Evolutionary conservation across 352 stramenopile species (phyloP).

Genomic region (Elongisporangium anandrum): DNA sequence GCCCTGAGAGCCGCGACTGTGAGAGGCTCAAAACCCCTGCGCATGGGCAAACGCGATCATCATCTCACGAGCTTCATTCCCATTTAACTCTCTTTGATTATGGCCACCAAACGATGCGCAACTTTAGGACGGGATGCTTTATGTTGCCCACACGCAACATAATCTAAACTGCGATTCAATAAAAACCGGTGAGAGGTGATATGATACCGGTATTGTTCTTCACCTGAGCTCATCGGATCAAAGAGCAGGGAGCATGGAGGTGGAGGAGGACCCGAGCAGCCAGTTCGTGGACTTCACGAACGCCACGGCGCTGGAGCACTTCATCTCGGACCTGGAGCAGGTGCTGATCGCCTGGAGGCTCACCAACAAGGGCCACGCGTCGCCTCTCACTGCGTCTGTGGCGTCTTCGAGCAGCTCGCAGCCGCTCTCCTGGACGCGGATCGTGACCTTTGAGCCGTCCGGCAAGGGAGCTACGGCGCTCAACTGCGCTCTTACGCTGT

Average conservation of each 20-base stretch:
- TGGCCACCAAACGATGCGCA: too few species aligned
- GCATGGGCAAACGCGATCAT: too few species aligned
- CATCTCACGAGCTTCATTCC: too few species aligned
- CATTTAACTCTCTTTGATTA: too few species aligned
- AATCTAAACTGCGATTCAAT: too few species aligned
- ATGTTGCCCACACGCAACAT: not conserved
- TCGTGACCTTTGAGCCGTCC: conserved; percentile 23
- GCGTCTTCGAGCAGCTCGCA: not conserved
- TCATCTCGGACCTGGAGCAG: conserved; percentile 74
- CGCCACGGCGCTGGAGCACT: conserved; percentile 73
- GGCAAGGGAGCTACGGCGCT: conserved; percentile 12
- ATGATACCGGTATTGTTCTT: too few species aligned
- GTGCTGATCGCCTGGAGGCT: conserved; percentile 67
- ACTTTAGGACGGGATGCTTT: too few species aligned
- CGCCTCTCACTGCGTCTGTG: conserved; percentile 7
- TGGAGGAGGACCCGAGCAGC: conserved; percentile 80
- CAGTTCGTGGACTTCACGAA: conserved; percentile 88
- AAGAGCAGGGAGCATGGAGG: conserved; percentile 38
- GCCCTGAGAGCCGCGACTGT: too few species aligned
- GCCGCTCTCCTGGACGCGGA: conserved; percentile 17
- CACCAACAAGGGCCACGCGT: conserved; percentile 57
- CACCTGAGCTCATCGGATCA: not conserved
- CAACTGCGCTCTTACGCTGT: conserved; percentile 48
- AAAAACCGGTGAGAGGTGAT: not conserved
- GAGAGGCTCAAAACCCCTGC: too few species aligned